A percentile compares a stretch with the other conserved stretches of the same genome.
Evolutionary conservation across 1,284 basidiomycete genomes (phyloP).

Genomic region (Malassezia brasiliensis): DNA sequence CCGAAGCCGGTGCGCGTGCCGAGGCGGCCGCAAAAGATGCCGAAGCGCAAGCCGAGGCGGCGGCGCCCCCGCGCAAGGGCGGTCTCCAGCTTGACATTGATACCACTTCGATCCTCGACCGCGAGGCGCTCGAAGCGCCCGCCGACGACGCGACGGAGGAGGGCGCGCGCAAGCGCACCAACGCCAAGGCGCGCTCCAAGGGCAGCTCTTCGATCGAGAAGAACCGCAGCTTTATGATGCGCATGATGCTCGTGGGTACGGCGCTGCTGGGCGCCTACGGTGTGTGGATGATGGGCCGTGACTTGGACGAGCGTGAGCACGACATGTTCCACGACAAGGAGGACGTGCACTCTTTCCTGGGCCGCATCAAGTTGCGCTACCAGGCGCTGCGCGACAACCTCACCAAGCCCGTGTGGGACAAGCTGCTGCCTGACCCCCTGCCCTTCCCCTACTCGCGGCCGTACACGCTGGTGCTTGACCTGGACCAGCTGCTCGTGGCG

Average conservation of each 20-base stretch:
- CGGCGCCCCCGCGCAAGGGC: neutral
- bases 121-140: constrained; percentile 8
- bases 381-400: constrained; percentile 31
- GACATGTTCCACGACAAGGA: constrained; percentile 18
- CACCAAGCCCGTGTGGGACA: constrained; percentile 66
- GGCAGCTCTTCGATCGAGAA: constrained; percentile 5
- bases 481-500: constrained; percentile 84
- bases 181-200: constrained; percentile 10
- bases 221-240: constrained; percentile 2
- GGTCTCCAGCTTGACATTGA: constrained; percentile 15
- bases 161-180: neutral
- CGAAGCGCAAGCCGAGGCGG: neutral
- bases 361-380: constrained; percentile 32
- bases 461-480: constrained; percentile 79
- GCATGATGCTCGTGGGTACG: neutral
- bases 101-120: constrained; percentile 9
- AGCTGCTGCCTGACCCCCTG: constrained; percentile 77
- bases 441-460: constrained; percentile 77
- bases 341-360: constrained; percentile 26
- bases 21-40: neutral
- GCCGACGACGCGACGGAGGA: constrained; percentile 2
- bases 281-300: constrained; percentile 19
- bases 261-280: constrained; percentile 5
- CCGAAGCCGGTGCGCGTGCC: neutral
- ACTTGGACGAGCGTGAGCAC: constrained; percentile 17